A percentile compares a stretch with the other conserved stretches of the same genome.
Evolutionary conservation across 768 basidiomycete species (phyloP).

Genomic region (Boletus pseudo-olivaceus): DNA sequence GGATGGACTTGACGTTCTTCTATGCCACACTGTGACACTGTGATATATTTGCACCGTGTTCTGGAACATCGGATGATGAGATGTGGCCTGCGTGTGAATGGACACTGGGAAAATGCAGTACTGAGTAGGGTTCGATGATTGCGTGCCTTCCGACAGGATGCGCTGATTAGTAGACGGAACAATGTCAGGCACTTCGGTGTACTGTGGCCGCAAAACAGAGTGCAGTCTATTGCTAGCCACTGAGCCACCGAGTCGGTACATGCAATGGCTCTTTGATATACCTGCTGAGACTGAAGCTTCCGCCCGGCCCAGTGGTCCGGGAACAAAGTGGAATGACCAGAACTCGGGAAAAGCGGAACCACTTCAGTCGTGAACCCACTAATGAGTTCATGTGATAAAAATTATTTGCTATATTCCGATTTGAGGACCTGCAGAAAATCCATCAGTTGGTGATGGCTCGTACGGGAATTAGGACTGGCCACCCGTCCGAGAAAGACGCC

Average conservation of each 20-base stretch:
- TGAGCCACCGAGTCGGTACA: neutral
- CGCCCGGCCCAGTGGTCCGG: neutral
- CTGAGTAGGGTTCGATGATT: constrained; percentile 16
- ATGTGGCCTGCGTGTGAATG: constrained; percentile 18
- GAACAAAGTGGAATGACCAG: neutral
- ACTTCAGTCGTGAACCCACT: constrained; percentile 6
- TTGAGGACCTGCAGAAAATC: constrained; percentile 4
- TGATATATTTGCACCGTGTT: constrained; percentile 15
- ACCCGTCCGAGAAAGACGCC: constrained; percentile 5
- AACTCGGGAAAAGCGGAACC: neutral
- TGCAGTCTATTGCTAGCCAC: neutral
- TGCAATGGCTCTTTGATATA: neutral
- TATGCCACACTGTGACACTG: constrained; percentile 14
- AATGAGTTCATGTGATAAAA: constrained; percentile 12
- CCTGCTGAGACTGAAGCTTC: neutral
- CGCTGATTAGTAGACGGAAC: constrained; percentile 3
- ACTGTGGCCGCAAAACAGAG: neutral
- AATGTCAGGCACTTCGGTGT: neutral
- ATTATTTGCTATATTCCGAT: constrained; percentile 3
- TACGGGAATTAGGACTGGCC: constrained; percentile 22
- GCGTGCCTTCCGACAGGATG: constrained; percentile 5
- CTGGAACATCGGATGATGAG: constrained; percentile 10
- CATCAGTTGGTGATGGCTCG: constrained; percentile 1
- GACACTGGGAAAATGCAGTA: constrained; percentile 3
- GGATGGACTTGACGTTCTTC: constrained; percentile 18